A percentile compares a stretch with the other conserved stretches of the same genome.
These are phyloP conservation scores for Powellomyces hirtus DNA, from an alignment of 192 early-diverging fungal genomes.

Conservation along the genomic window DNA sequence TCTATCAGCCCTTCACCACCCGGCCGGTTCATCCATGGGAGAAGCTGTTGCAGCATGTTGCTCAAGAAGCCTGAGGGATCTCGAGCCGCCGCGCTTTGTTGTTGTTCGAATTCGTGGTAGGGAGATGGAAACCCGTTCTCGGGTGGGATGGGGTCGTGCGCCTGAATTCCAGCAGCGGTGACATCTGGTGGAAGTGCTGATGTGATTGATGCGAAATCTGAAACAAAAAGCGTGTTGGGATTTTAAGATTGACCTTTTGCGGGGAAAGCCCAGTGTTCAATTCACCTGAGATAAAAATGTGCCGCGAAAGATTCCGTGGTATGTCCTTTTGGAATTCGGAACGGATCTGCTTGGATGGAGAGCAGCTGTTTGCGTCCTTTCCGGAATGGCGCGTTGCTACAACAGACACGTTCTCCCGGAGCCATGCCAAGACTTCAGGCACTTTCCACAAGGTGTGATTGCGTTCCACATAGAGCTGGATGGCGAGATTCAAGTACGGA, in stretches of 20 bases:
- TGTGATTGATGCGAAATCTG: conserved; percentile 50
- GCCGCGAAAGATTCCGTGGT: conserved; percentile 41
- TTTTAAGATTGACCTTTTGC: conserved; percentile 1
- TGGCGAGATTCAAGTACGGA: conserved; percentile 35
- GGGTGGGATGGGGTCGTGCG: conserved; percentile 70
- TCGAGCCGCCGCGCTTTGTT: neutral
- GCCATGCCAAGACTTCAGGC: conserved; percentile 61
- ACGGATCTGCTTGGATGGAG: neutral
- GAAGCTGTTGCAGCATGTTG: neutral
- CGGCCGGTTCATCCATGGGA: conserved; percentile 7
- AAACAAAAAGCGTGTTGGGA: conserved; percentile 29
- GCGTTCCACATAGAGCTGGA: conserved; percentile 73
- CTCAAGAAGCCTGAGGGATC: neutral
- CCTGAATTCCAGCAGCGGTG: conserved; percentile 45
- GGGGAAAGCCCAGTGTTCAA: neutral
- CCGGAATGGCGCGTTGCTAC: neutral
- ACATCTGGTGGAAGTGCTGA: conserved; percentile 52
- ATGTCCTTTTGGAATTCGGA: conserved; percentile 4
- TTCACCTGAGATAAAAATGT: conserved; percentile 46
- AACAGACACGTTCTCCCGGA: conserved; percentile 30
- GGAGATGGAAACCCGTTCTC: conserved; percentile 8
- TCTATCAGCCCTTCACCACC: neutral
- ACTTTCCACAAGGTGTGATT: conserved; percentile 79
- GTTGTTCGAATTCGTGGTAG: conserved; percentile 15
- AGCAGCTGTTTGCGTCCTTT: neutral